A percentile compares a stretch with the other conserved stretches of the same genome.
phyloP scores from a whole-genome alignment of 345 rosid species.

The Salix dunnii region DNA sequence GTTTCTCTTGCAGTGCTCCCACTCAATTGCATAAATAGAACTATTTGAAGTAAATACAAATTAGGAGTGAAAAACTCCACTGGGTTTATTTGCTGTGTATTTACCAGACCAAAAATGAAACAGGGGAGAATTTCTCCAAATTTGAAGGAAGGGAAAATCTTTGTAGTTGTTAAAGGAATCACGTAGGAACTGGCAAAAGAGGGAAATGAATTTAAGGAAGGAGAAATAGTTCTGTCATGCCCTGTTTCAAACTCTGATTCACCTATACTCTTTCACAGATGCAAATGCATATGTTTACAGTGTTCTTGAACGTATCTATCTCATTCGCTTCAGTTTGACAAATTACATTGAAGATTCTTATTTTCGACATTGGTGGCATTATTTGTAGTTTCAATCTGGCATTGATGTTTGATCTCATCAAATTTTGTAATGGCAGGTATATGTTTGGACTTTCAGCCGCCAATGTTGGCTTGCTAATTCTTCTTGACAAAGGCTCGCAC shows the following conservation, averaged over 20 bases:
- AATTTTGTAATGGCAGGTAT: slow-evolving; percentile 41
- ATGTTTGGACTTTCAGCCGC: slow-evolving; percentile 57
- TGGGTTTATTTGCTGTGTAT: neutral
- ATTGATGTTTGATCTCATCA: slow-evolving; percentile 3
- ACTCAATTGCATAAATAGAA: neutral
- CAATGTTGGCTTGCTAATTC: slow-evolving; percentile 75
- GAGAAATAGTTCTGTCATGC: neutral
- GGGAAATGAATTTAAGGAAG: neutral
- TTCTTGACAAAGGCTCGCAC: slow-evolving; percentile 63
- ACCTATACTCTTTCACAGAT: neutral
- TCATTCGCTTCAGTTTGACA: neutral
- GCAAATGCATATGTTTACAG: neutral
- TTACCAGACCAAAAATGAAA: neutral
- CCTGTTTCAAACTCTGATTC: neutral
- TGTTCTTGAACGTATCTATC: neutral
- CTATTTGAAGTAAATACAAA: neutral
- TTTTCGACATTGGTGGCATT: neutral
- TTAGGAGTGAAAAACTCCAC: neutral
- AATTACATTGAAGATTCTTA: neutral
- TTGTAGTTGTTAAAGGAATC: neutral
- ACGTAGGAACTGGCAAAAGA: neutral
- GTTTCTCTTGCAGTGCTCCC: neutral
- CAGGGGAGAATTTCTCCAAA: neutral
- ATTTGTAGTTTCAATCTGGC: neutral
- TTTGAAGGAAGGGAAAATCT: neutral